A percentile compares a stretch with the other conserved stretches of the same genome.
These are phyloP conservation scores for Tardiomyces depauwii DNA, from an alignment of 1,139 yeast genomes.

Conservation along the genomic window DNA sequence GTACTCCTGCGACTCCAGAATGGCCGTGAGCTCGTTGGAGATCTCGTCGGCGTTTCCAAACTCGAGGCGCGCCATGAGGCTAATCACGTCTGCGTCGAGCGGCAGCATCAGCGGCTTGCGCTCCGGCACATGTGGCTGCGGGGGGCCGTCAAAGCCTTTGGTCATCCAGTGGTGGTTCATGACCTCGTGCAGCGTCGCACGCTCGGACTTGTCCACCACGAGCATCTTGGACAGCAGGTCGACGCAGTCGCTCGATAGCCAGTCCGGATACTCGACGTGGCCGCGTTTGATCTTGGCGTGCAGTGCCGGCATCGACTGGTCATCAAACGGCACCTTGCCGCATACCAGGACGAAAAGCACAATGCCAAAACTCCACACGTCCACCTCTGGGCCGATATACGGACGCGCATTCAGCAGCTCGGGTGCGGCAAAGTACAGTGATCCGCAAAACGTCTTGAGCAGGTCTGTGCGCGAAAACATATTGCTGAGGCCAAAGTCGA, in stretches of 20 bases:
- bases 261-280: slow-evolving; percentile 80
- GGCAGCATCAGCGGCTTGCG: slow-evolving; percentile 69
- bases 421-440: slow-evolving; percentile 96
- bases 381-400: slow-evolving; percentile 94
- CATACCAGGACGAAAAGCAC: slow-evolving; percentile 89
- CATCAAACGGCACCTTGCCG: slow-evolving; percentile 98
- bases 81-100: slow-evolving; percentile 56
- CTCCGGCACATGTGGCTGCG: slow-evolving; percentile 62
- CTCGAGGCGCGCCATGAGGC: slow-evolving; percentile 70
- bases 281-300: slow-evolving; percentile 95
- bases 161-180: slow-evolving; percentile 92
- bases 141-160: slow-evolving; percentile 70
- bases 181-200: slow-evolving; percentile 75
- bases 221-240: slow-evolving; percentile 79
- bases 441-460: slow-evolving; percentile 92
- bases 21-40: slow-evolving; percentile 41
- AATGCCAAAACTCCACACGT: slow-evolving; percentile 97
- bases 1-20: slow-evolving; percentile 61
- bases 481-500: slow-evolving; percentile 93
- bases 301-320: slow-evolving; percentile 80
- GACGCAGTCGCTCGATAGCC: slow-evolving; percentile 73
- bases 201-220: slow-evolving; percentile 72
- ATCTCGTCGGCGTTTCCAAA: slow-evolving; percentile 61
- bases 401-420: slow-evolving; percentile 89
- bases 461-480: slow-evolving; percentile 61